Evolutionary conservation across 192 early-diverging fungal genomes (phyloP).

Genomic region (Coemansia sp.): DNA sequence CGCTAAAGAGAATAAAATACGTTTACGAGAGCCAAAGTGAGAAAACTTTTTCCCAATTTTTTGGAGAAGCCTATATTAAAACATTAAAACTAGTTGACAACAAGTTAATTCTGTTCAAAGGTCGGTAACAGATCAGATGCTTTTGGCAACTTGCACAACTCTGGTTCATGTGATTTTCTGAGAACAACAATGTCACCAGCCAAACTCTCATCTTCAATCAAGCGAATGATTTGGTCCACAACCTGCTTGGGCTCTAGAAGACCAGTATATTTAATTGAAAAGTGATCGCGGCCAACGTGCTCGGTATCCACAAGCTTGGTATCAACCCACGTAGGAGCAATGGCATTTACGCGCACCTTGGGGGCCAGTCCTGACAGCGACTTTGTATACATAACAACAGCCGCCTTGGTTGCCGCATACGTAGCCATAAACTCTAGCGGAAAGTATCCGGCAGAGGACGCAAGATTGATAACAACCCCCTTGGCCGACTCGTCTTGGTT

Average conservation of each 20-base stretch:
- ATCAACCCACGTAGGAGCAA: slow-evolving; percentile 57
- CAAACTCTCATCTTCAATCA: slow-evolving; percentile 54
- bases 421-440: slow-evolving; percentile 56
- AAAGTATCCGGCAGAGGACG: slow-evolving; percentile 63
- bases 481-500: slow-evolving; percentile 27
- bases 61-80: too few species aligned
- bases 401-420: slow-evolving; percentile 73
- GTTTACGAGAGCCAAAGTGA: too few species aligned
- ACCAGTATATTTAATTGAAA: slow-evolving; percentile 12
- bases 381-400: slow-evolving; percentile 62
- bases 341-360: slow-evolving; percentile 62
- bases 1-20: too few species aligned
- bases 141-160: slow-evolving; percentile 22
- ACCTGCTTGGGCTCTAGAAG: slow-evolving; percentile 41
- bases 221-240: slow-evolving; percentile 53
- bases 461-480: slow-evolving; percentile 70
- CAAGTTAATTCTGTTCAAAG: too few species aligned
- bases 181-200: slow-evolving; percentile 51
- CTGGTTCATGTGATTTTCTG: slow-evolving; percentile 8
- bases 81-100: too few species aligned
- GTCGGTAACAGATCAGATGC: slow-evolving; percentile 20
- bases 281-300: slow-evolving; percentile 35
- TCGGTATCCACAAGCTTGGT: slow-evolving; percentile 52
- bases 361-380: slow-evolving; percentile 40
- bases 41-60: too few species aligned